Percentiles rank a stretch among this genome's conserved stretches.
phyloP scores from a whole-genome alignment of 2,329 filamentous ascomycete genomes.

The Aspergillus cejpii region DNA sequence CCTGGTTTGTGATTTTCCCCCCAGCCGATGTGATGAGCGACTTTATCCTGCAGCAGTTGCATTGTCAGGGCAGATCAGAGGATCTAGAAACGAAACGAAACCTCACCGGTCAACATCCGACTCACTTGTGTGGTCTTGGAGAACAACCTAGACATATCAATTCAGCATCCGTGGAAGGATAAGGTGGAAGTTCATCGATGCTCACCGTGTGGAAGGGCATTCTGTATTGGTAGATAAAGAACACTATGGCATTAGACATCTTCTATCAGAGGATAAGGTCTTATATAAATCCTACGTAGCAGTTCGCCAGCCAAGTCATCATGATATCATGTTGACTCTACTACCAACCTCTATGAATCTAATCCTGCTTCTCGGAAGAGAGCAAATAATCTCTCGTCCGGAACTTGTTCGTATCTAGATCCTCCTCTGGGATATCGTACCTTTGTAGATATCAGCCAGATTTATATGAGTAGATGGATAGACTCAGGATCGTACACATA shows the following conservation, averaged over 20 bases:
- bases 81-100: background rate
- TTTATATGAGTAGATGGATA: background rate
- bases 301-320: background rate
- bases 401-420: background rate
- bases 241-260: background rate
- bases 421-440: background rate
- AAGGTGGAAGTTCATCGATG: no score
- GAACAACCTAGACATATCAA: constrained; percentile 4
- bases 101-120: constrained; percentile 13
- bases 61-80: no score
- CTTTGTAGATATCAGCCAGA: background rate
- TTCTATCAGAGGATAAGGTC: background rate
- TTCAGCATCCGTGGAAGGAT: background rate
- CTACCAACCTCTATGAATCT: background rate
- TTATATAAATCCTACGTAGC: background rate
- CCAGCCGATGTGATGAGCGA: constrained; percentile 13
- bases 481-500: background rate
- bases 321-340: constrained; percentile 1
- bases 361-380: background rate
- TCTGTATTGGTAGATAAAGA: background rate
- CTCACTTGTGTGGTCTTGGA: constrained; percentile 8
- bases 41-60: constrained; percentile 4
- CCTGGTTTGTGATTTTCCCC: constrained; percentile 9
- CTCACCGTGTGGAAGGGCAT: background rate
- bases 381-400: background rate